A percentile compares a stretch with the other conserved stretches of the same genome.
Evolutionary conservation across 441 rosid species (phyloP).

Genomic region (Flueggea neowawraea): DNA sequence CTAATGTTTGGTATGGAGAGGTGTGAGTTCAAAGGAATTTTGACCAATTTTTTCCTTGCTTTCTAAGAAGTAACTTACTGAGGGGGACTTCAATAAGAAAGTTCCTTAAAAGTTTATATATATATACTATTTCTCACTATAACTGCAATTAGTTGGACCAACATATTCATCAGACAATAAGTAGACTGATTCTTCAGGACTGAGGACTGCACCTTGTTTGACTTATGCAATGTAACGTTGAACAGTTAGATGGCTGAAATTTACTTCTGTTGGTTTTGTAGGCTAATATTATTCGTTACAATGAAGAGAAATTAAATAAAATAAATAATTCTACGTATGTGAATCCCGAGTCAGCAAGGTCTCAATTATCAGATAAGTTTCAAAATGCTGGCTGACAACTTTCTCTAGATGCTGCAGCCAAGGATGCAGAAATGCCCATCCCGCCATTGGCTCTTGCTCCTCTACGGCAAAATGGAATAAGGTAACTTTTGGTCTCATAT

Average conservation of each 20-base stretch:
- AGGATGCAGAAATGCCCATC: constrained; percentile 87
- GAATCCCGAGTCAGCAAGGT: constrained; percentile 41
- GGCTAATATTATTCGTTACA: constrained; percentile 76
- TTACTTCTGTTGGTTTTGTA: constrained; percentile 16
- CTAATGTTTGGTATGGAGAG: too few relatives aligned
- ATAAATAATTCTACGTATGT: constrained; percentile 33
- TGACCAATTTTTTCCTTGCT: too few relatives aligned
- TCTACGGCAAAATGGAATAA: constrained; percentile 47
- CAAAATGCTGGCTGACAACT: constrained; percentile 20
- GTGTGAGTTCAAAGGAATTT: too few relatives aligned
- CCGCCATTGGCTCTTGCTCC: constrained; percentile 81
- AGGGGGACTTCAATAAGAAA: too few relatives aligned
- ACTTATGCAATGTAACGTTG: too few relatives aligned
- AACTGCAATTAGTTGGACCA: too few relatives aligned
- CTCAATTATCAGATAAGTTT: constrained; percentile 41
- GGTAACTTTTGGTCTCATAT: constrained; percentile 36
- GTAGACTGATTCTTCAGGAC: too few relatives aligned
- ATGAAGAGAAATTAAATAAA: constrained; percentile 68
- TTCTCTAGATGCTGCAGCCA: constrained; percentile 34
- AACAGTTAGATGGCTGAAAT: not conserved
- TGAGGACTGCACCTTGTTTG: too few relatives aligned
- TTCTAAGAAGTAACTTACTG: too few relatives aligned
- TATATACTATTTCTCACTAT: too few relatives aligned
- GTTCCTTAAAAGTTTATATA: too few relatives aligned
- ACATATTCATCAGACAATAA: too few relatives aligned